Base-by-base conservation (phyloP, 805 yeast species). In the Alloascoidea hylecoeti region DNA sequence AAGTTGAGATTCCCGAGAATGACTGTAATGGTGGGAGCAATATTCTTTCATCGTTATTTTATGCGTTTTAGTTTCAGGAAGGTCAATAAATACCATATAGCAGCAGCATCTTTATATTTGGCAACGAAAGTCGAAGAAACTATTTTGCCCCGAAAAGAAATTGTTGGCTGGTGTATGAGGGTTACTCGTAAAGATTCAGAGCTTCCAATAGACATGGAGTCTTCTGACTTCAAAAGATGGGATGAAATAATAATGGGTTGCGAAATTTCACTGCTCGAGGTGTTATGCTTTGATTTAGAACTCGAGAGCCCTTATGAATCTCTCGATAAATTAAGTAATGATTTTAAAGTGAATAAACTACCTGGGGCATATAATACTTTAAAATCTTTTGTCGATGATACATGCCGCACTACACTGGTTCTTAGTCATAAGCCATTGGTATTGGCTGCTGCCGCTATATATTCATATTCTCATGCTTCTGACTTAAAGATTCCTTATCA, bases 61-160 rank as follows among this genome's bases (percentile, higher is more conserved):
- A 62, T 66, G 63, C 52, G 70, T 17, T 50, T 55, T 38, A 61
- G 68, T 28, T 45, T 70, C 37, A 51, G 53, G 32, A 49, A 55
- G 34, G 55, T 55, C 42, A 76, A 70, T 41, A 62, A 64, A 38
- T 72, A 64, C 43, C 73, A 72, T 41, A 56, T 65, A 4, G 75
- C 66, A 0, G 73, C 71, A 1, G 63, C 74, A 2, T 52, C 68
- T 18, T 44, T 72, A 14, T 72, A 72, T 44, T 52, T 72, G 17
- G 75, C 75, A 3, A 60, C 71, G 39, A 72, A 72, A 42, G 61
- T 70, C 4, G 75, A 71, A 38, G 78, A 72, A 40, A 60, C 71
- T 19, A 58, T 65, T 19, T 56, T 77, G 18, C 51, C 63, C 28
- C 49, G 71, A 18, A 50, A 64, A 33, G 76, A 71, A 38, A 59